These are phyloP conservation scores for Phanerochaete sordida DNA, from an alignment of 768 basidiomycete species.

Conservation along the genomic window DNA sequence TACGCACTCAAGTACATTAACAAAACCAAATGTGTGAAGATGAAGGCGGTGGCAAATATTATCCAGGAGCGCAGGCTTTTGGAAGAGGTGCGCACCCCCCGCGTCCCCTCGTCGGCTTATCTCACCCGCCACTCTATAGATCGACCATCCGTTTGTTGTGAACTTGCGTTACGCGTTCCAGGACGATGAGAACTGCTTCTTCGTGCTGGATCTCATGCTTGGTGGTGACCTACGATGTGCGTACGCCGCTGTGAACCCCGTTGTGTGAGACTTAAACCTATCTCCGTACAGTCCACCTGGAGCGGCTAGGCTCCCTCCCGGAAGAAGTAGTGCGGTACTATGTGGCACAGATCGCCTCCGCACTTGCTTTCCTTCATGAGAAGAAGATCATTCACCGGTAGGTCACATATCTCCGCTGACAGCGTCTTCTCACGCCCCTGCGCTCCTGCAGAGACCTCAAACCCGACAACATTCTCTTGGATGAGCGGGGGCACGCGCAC, in stretches of 20 bases:
- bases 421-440: conserved; percentile 23
- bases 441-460: conserved; percentile 73
- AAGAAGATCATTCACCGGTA: conserved; percentile 96
- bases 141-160: conserved; percentile 94
- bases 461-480: conserved; percentile 95
- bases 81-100: conserved; percentile 75
- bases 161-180: conserved; percentile 96
- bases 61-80: conserved; percentile 92
- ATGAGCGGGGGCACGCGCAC: conserved; percentile 94
- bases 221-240: conserved; percentile 92
- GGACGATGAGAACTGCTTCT: conserved; percentile 98
- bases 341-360: conserved; percentile 86
- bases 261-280: conserved; percentile 5
- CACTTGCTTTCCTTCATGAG: conserved; percentile 86
- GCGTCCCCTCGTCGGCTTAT: conserved; percentile 11
- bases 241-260: conserved; percentile 22
- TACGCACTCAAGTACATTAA: conserved; percentile 99
- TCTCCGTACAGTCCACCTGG: conserved; percentile 69
- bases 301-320: conserved; percentile 67
- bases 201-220: conserved; percentile 95
- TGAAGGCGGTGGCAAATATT: conserved; percentile 97
- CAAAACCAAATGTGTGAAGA: conserved; percentile 95
- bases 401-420: conserved; percentile 27
- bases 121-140: conserved; percentile 38
- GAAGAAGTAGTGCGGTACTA: conserved; percentile 86